Evolutionary conservation across 768 basidiomycete genomes (phyloP).

Genomic region (Gloeophyllum trabeum): DNA sequence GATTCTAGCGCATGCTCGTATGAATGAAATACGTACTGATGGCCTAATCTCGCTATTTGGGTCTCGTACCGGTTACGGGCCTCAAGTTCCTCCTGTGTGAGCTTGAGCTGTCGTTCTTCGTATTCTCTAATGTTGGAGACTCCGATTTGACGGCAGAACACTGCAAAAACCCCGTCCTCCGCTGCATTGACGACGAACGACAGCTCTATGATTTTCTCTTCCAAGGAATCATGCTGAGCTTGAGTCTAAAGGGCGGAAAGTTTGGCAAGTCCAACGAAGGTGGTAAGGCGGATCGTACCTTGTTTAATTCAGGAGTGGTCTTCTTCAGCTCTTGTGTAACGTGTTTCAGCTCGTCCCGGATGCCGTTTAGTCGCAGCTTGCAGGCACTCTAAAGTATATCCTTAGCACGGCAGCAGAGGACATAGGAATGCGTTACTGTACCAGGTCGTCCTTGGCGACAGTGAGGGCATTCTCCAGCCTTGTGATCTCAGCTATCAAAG

Average conservation of each 20-base stretch:
- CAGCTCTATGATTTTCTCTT: conserved; percentile 43
- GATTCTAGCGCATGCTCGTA: background rate
- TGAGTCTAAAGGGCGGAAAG: conserved; percentile 30
- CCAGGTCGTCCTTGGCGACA: conserved; percentile 76
- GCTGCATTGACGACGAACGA: conserved; percentile 54
- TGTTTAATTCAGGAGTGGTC: conserved; percentile 57
- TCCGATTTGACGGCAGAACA: conserved; percentile 73
- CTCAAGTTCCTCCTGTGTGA: conserved; percentile 82
- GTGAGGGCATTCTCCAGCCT: conserved; percentile 70
- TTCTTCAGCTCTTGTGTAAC: conserved; percentile 60
- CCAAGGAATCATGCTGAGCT: conserved; percentile 36
- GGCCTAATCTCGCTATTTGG: conserved; percentile 75
- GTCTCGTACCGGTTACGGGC: conserved; percentile 74
- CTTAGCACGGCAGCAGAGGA: no score
- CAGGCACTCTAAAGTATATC: conserved; percentile 72
- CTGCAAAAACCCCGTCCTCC: conserved; percentile 68
- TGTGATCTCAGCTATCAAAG: conserved; percentile 61
- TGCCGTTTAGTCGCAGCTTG: conserved; percentile 62
- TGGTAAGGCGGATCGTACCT: conserved; percentile 28
- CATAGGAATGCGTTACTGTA: conserved; percentile 22
- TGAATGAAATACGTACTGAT: conserved; percentile 47
- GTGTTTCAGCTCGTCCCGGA: conserved; percentile 79
- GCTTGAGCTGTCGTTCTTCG: conserved; percentile 82
- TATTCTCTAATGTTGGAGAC: conserved; percentile 84
- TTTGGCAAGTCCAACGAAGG: background rate